Base-by-base conservation (phyloP, 768 basidiomycete species). In the Agaricus blazei region DNA sequence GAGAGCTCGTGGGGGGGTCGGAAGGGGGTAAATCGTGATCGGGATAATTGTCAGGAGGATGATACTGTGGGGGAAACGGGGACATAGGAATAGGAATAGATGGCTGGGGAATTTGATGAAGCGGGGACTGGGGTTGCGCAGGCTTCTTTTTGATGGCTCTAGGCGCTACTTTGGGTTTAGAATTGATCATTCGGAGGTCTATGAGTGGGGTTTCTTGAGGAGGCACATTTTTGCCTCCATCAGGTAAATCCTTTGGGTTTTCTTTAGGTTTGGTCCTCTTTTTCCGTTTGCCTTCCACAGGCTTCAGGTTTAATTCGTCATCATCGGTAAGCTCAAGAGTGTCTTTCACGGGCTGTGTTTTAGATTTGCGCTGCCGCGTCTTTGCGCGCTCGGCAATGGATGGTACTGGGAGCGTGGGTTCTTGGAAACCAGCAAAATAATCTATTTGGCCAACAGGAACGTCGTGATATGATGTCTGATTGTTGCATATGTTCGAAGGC, bases 351-450 rank as follows among this genome's bases (percentile, higher is more conserved):
- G 23, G 29, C 41, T 41, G 50, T 14, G 14, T 27, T 40, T 37
- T 54, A 14, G 49, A 19, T 11, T 52, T 57, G 24, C 81, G 68
- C 54, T 77, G 72, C 15, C 82, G 80, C 66, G 72, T 80, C 61
- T 83, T 83, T 48, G 82, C 78, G 15, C 82, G 73, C 41, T 84
- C 82, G n/a, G 82, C 81, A 26, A 82, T 81, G 58, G 66, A 75
- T 23, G 58, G 43, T 14, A 57, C 45, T 9, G 52, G 60, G 24
- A 54, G 36, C 23, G 63, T 46, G 27, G 54, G 54, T 19, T 37
- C 47, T 29, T 50, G 48, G 28, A 42, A 56, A 9, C 54, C 54
- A 56, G 54, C 54, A n/a, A 56, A 56, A 34, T 56, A 56, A n/a
- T 56, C 54, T 34, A 56, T 56, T 19, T 56, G 48, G 12, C 12